These are phyloP conservation scores for Cucumis cinereus DNA, from an alignment of 306 rosid species.

Conservation along the genomic window DNA sequence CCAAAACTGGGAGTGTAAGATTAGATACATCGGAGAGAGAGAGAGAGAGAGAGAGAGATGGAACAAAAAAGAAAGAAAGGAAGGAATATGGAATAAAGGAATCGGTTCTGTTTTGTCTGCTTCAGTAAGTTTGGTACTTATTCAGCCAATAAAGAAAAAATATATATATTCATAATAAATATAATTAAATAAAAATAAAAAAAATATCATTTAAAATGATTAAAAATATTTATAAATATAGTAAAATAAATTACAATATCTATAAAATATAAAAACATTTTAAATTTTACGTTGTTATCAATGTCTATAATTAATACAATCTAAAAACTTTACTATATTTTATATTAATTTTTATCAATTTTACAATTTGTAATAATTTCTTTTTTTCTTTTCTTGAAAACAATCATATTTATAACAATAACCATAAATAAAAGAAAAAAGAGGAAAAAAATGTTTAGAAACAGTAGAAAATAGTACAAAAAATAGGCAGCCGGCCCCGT, in stretches of 20 bases:
- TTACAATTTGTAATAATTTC: too few species aligned
- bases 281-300: too few species aligned
- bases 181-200: neutral
- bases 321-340: too few species aligned
- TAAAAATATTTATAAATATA: too few species aligned
- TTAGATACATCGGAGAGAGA: slow-evolving; percentile 9
- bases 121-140: slow-evolving; percentile 86
- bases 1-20: slow-evolving; percentile 6
- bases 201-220: too few species aligned
- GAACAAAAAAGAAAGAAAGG: neutral
- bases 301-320: too few species aligned
- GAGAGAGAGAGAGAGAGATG: neutral
- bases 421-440: neutral
- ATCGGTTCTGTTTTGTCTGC: slow-evolving; percentile 73
- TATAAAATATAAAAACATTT: too few species aligned
- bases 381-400: too few species aligned
- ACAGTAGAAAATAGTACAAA: neutral
- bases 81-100: slow-evolving; percentile 65
- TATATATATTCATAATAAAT: neutral
- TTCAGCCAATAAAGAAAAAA: slow-evolving; percentile 34
- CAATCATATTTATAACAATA: neutral
- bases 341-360: too few species aligned
- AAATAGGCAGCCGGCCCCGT: neutral
- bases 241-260: too few species aligned
- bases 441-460: neutral